Conservation (phyloP, 345 rosid species). For the Euphorbia peplus region DNA sequence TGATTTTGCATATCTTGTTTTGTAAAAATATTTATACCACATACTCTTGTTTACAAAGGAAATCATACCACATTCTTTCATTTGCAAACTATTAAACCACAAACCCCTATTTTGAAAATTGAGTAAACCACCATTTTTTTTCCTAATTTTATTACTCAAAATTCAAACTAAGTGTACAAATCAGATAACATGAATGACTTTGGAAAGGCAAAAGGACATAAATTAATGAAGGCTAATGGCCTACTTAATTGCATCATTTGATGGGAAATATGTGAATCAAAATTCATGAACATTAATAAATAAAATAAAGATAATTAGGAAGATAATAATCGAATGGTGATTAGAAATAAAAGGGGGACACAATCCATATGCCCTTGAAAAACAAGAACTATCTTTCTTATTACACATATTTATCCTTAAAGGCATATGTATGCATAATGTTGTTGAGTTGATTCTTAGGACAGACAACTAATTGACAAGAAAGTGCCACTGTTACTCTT, state of each 20-base stretch:
- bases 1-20: no score
- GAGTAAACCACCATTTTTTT: no score
- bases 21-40: no score
- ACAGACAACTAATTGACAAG: slow-evolving; percentile 34
- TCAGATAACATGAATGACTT: neutral
- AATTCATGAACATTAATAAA: slow-evolving; percentile 16
- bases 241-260: slow-evolving; percentile 15
- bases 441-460: slow-evolving; percentile 16
- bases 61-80: no score
- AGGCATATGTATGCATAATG: neutral
- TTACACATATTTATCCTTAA: slow-evolving; percentile 13
- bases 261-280: slow-evolving; percentile 22
- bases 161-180: slow-evolving; percentile 1
- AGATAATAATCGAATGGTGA: slow-evolving; percentile 26
- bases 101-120: no score
- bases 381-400: slow-evolving; percentile 6
- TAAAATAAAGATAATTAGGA: slow-evolving; percentile 18
- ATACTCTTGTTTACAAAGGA: no score
- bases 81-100: no score
- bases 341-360: slow-evolving; percentile 33
- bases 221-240: slow-evolving; percentile 12
- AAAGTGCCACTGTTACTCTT: slow-evolving; percentile 15
- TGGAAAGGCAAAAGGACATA: slow-evolving; percentile 8
- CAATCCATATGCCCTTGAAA: slow-evolving; percentile 33
- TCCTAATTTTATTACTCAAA: neutral